Percentiles rank a stretch among this genome's conserved stretches.
Evolutionary conservation across 2,329 filamentous ascomycete genomes (phyloP).

Genomic region (Colletotrichum sublineola): DNA sequence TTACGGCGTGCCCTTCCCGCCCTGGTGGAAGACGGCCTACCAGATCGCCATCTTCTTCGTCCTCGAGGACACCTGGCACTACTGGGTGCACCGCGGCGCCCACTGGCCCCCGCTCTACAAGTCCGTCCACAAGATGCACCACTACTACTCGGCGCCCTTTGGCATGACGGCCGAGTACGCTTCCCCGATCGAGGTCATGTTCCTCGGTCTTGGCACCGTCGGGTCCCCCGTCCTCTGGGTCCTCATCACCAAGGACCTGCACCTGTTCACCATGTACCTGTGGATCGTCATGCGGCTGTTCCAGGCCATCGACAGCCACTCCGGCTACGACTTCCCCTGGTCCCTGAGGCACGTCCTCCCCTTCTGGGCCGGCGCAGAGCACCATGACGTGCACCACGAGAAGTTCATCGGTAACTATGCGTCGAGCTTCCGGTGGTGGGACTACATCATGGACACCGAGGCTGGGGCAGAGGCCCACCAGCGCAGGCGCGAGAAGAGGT

Average conservation of each 20-base stretch:
- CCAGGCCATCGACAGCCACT: constrained; percentile 98
- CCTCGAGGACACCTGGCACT: constrained; percentile 97
- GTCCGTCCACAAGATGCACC: constrained; percentile 98
- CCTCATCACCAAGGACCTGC: constrained; percentile 84
- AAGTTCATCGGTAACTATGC: constrained; percentile 98
- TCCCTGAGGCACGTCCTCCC: constrained; percentile 94
- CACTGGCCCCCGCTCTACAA: constrained; percentile 98
- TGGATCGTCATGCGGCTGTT: constrained; percentile 95
- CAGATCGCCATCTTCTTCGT: constrained; percentile 97
- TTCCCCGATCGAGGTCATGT: constrained; percentile 96
- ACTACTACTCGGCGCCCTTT: constrained; percentile 99
- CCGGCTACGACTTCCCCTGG: constrained; percentile 98
- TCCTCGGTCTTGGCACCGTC: constrained; percentile 89
- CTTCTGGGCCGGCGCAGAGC: constrained; percentile 97
- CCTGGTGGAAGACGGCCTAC: constrained; percentile 84
- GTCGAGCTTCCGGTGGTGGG: constrained; percentile 99
- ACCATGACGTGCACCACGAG: constrained; percentile 98
- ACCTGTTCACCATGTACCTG: constrained; percentile 96
- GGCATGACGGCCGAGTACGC: constrained; percentile 97
- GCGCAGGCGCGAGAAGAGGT: constrained; percentile 83
- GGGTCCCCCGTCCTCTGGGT: constrained; percentile 87
- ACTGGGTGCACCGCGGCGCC: constrained; percentile 93
- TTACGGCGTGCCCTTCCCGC: constrained; percentile 90
- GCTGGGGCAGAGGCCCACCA: constrained; percentile 88
- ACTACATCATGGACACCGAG: constrained; percentile 93